Evolutionary conservation across 1,139 yeast genomes (phyloP).

Genomic region (Yamadazyma jaroonii): DNA sequence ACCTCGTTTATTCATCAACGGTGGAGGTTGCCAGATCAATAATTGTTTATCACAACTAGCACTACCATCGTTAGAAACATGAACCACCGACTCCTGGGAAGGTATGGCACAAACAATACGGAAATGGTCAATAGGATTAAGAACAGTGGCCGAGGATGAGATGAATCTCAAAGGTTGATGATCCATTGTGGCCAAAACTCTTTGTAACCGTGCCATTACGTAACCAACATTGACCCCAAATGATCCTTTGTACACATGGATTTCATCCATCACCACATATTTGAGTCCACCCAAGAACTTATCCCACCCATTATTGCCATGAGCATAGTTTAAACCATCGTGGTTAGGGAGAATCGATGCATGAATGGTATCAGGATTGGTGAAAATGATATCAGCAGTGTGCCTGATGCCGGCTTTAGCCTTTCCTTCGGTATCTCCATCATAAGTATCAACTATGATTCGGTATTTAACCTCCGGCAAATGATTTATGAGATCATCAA

Average conservation of each 20-base stretch:
- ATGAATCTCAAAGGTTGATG: conserved; percentile 45
- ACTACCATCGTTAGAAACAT: conserved; percentile 78
- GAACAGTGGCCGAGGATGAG: conserved; percentile 92
- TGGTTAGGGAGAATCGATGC: conserved; percentile 77
- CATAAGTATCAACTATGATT: conserved; percentile 72
- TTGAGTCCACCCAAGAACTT: conserved; percentile 61
- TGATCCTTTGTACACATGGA: conserved; percentile 85
- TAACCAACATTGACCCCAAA: conserved; percentile 92
- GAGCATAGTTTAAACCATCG: conserved; percentile 22
- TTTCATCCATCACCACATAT: conserved; percentile 82
- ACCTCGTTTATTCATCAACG: conserved; percentile 59
- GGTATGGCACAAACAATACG: conserved; percentile 65
- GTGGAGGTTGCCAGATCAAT: conserved; percentile 80
- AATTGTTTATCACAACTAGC: conserved; percentile 76
- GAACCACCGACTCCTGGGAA: conserved; percentile 38
- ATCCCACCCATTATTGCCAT: conserved; percentile 51
- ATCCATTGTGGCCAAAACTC: conserved; percentile 25
- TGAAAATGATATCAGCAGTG: conserved; percentile 75
- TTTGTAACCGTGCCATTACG: conserved; percentile 66
- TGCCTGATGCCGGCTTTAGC: conserved; percentile 53
- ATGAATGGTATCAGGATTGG: conserved; percentile 94
- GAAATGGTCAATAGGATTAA: conserved; percentile 71
- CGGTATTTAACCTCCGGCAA: conserved; percentile 33
- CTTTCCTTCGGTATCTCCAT: conserved; percentile 79
- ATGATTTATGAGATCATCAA: conserved; percentile 54